Evolutionary conservation across 2,329 filamentous ascomycete species (phyloP), one percentile per base, ranked within the genome.

Genomic region (Microdochium trichocladiopsis): DNA sequence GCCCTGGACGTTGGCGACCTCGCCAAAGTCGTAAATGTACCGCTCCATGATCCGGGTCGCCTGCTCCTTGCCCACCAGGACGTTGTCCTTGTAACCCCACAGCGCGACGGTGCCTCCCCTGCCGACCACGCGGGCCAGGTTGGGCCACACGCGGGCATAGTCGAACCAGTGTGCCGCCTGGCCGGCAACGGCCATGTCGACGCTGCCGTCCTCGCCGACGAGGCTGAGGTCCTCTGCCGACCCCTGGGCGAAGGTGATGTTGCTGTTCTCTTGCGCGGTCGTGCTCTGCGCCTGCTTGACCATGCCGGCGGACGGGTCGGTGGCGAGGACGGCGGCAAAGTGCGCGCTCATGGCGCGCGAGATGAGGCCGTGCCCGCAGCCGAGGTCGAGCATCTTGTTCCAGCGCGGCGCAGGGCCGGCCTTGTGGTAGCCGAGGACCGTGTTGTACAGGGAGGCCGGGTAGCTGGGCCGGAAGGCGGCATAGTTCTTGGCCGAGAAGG

Each of bases 111-210:
- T 80, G 16, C 82, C 83, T 14, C 78, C 78, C 2, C 65, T 63
- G 49, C 76, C 72, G 41, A 85, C 66, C 8, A 82, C 74, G 12
- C 80, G 72, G 10, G 68, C 68, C 53, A 86, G 62, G 59, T 80
- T 76, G 0, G 73, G 73, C 78, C 80, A 87, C 2, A 77, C 72
- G 37, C 68, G 71, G 8, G 56, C 41, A 60, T 79, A 81, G 62
- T 86, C 74, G 63, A 87, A 87, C 83, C 83, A 87, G 62, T 87
- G 84, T 41, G 82, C 81, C 8, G 83, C 75, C 60, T 87, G 82
- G 8, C 71, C 76, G 4, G 74, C 68, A 16, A 76, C 71, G 4
- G 68, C 70, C 58, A 76, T 66, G 61, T 87, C 83, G 1, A 86
- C 64, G 3, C 70, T 73, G 4, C 62, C 68, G 53, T 78, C 73